Evolutionary conservation across 441 rosid species (phyloP), one percentile per base, ranked within the genome.

Genomic region (Gossypium lobatum): DNA sequence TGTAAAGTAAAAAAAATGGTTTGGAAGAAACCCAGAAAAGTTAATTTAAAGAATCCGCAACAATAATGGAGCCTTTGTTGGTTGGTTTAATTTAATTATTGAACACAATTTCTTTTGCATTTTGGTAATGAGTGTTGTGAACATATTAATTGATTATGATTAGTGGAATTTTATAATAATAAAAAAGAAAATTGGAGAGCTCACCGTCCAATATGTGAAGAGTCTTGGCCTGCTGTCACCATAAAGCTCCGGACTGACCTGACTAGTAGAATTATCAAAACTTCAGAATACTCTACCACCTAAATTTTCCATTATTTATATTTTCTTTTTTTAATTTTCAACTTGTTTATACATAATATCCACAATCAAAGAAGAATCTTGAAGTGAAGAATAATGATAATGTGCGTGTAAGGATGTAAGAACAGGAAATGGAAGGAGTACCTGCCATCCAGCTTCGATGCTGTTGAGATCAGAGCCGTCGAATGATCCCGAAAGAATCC

Each of bases 211-310:
- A 54, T 89, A 89, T 2, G 92, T 89, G 80, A 89, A 89, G 64
- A 89, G 59, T 72, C 94, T 80, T 45, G 94, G 94, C 70, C 89
- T 83, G 76, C 80, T 86, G 83, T 89, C 94, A 81, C 92, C 94
- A 71, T 89, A 89, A 59, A 89, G 94, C 88, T 89, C 94, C 86
- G 94, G 94, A 89, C 91, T 89, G 87, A 88, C 94, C 94, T 88
- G 91, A 83, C 94, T 95, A 95, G 95, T 91, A 84, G 76, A 91
- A 94, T 62, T 82, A 85, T 87, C 74, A 76, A 26, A 72, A 82
- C 86, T 89, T 90, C 75, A 92, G 77, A 87, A 87, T 23, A 72
- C 16, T 48, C 28, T 66, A 59, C 26, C 3, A 21, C 3, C 70
- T 42, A 42, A 10, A 3, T 37, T 11, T 10, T 1, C 8, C 3